Evolutionary conservation across 177 flowering plant species (phyloP).

Genomic region (Vitis hybrid): DNA sequence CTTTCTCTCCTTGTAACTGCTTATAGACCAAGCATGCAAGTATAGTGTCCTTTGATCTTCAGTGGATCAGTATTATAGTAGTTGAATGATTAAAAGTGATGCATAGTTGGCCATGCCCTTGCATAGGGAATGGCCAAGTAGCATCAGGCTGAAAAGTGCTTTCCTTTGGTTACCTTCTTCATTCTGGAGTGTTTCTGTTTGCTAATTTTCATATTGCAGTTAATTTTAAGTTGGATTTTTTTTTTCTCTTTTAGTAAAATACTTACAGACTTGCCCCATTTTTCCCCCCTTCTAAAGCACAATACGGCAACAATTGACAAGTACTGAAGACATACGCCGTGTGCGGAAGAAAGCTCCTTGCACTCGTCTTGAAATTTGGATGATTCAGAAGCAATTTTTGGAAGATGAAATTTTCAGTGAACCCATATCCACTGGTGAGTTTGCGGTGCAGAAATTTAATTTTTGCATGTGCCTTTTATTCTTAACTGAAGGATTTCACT

Average conservation of each 20-base stretch:
- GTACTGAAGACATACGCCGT: conserved; percentile 91
- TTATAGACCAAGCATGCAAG: neutral
- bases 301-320: conserved; percentile 80
- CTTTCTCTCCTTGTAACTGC: neutral
- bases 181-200: neutral
- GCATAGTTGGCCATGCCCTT: neutral
- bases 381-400: conserved; percentile 65
- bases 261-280: conserved; percentile 8
- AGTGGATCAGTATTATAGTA: neutral
- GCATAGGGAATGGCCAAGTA: neutral
- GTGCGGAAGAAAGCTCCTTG: conserved; percentile 93
- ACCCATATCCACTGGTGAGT: conserved; percentile 71
- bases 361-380: conserved; percentile 70
- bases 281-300: conserved; percentile 33
- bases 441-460: conserved; percentile 5
- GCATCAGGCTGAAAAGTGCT: neutral
- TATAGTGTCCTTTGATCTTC: neutral
- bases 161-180: neutral
- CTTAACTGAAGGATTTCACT: neutral
- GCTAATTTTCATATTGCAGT: neutral
- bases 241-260: neutral
- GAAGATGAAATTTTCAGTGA: conserved; percentile 77
- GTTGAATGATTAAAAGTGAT: neutral
- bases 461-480: neutral
- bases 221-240: neutral